A percentile compares a stretch with the other conserved stretches of the same genome.
phyloP scores from a whole-genome alignment of 1,284 basidiomycete genomes.

The Ganoderma meredithae region DNA sequence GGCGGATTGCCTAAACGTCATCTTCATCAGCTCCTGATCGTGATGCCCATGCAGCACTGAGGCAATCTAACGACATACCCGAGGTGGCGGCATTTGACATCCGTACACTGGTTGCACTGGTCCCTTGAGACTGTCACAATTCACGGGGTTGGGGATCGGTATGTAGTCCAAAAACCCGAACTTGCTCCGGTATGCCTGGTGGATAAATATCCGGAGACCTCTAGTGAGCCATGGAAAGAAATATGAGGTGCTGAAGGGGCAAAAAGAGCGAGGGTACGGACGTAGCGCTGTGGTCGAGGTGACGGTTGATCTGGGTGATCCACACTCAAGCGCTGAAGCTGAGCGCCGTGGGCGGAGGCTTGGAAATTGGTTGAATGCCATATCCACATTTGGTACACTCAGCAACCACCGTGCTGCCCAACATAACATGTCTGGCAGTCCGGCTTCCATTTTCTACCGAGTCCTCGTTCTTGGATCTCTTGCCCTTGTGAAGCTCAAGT shows the following conservation, averaged over 20 bases:
- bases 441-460: too few relatives aligned
- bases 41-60: conserved; percentile 1
- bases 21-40: background rate
- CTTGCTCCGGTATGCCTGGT: background rate
- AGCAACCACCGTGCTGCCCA: too few relatives aligned
- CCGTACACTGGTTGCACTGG: background rate
- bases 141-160: background rate
- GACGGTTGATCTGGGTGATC: too few relatives aligned
- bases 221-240: background rate
- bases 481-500: too few relatives aligned
- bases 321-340: too few relatives aligned
- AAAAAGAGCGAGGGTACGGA: background rate
- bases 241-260: too few relatives aligned
- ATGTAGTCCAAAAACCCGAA: background rate
- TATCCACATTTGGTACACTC: too few relatives aligned
- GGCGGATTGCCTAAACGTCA: background rate
- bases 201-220: background rate
- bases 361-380: too few relatives aligned
- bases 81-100: background rate
- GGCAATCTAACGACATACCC: background rate
- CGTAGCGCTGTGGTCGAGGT: too few relatives aligned
- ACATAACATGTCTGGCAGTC: too few relatives aligned
- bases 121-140: background rate
- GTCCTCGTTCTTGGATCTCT: too few relatives aligned
- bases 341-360: too few relatives aligned